Base-by-base conservation (phyloP, 192 early-diverging fungal species). In the Backusella circina region DNA sequence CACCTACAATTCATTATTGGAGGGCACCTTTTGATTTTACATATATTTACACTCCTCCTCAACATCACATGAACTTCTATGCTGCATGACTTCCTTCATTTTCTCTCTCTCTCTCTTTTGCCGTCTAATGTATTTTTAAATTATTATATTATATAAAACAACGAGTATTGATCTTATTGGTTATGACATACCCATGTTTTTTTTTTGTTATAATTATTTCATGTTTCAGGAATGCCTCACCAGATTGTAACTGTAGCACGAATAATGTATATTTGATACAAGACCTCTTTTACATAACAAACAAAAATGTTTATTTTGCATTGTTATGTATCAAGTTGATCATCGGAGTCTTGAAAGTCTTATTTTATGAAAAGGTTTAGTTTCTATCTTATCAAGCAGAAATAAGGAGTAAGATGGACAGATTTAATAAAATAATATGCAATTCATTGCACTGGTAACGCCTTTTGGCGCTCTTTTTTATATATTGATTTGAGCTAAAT, bases 21-120 rank as follows among this genome's bases (percentile, higher is more conserved):
- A 75, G 31, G 73, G 73, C 54, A 61, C 54, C 28, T 61, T 61
- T 61, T 51, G 50, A 51, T 23, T 51, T 21, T 61, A 41, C 39
- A 41, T 61, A 28, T 26, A 26, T 28, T 28, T 13, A 61, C 26
- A 9, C 50, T 23, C n/a, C 54, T n/a, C 23, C 54, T 10, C 18
- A 23, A 54, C 51, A 54, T 54, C 51, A 54, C 51, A 54, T 54
- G 51, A 54, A 54, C n/a, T 54, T n/a, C n/a, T 54, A 54, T 54
- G 50, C 50, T 54, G 50, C 50, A 54, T 54, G 50, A 54, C 50
- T 54, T 21, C 21, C 21, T 54, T 54, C 50, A 21, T 21, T 54
- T 21, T 54, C 18, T n/a, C 50, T 16, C 5, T 54, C 16, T 54
- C 50, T n/a, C 18, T n/a, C 51, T 54, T 54, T 54, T 54, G 9